Evolutionary conservation across 2,329 filamentous ascomycete genomes (phyloP).

Genomic region (Pseudogymnoascus sp.): DNA sequence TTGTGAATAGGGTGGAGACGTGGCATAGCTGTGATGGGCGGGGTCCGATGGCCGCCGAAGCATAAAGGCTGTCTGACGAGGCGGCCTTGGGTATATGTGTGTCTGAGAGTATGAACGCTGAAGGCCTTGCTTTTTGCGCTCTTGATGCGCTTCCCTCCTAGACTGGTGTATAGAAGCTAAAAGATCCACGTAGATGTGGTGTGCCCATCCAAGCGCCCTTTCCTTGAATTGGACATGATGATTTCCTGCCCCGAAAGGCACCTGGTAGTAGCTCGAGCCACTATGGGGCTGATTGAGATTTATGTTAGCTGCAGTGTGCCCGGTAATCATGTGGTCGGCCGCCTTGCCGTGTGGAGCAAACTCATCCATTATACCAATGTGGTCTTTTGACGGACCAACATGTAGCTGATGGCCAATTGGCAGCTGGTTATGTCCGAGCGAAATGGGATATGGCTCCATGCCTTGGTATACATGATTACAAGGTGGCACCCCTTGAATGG

Average conservation of each 20-base stretch:
- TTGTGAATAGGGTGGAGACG: neutral
- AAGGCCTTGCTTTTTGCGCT: slow-evolving; percentile 26
- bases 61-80: slow-evolving; percentile 24
- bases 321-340: neutral
- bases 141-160: slow-evolving; percentile 40
- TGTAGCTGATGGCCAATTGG: neutral
- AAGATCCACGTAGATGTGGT: slow-evolving; percentile 64
- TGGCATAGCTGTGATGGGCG: neutral
- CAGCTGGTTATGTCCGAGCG: neutral
- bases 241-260: neutral
- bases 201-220: slow-evolving; percentile 60
- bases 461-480: neutral
- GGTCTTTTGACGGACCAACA: neutral
- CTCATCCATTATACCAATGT: neutral
- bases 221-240: slow-evolving; percentile 51
- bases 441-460: slow-evolving; percentile 6
- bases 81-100: slow-evolving; percentile 45
- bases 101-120: slow-evolving; percentile 38
- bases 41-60: neutral
- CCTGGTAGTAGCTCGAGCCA: slow-evolving; percentile 2
- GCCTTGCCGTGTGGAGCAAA: neutral
- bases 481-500: neutral
- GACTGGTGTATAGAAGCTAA: slow-evolving; percentile 54
- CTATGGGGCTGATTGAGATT: neutral
- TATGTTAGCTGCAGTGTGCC: neutral